Conservation (phyloP, 176 grass and related monocot genomes). For the Cenchrus fungigraminus region DNA sequence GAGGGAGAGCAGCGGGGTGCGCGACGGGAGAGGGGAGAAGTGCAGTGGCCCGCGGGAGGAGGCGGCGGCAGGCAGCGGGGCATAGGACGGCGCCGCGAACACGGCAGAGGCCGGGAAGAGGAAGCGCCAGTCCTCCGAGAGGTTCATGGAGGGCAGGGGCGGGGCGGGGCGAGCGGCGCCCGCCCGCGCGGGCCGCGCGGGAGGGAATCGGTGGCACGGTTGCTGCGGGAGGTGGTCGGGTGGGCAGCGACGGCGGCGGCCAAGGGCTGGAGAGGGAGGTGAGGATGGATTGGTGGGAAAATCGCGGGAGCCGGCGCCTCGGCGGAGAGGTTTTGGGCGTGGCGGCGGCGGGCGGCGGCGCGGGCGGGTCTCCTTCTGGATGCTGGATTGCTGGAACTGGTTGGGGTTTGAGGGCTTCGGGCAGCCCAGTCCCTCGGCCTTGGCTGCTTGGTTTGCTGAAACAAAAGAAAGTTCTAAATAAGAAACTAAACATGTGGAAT, state of each 20-base stretch:
- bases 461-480: too few relatives aligned
- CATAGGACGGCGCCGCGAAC: slow-evolving; percentile 44
- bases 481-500: too few relatives aligned
- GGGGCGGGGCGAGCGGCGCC: neutral
- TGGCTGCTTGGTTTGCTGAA: too few relatives aligned
- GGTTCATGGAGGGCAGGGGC: slow-evolving; percentile 34
- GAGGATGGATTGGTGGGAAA: neutral
- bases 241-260: neutral
- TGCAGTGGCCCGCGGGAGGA: slow-evolving; percentile 33
- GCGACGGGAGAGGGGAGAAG: slow-evolving; percentile 33
- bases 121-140: slow-evolving; percentile 59
- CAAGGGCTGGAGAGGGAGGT: neutral
- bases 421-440: too few relatives aligned
- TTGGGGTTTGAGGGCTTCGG: too few relatives aligned
- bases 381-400: neutral
- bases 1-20: slow-evolving; percentile 22
- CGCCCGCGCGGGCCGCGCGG: neutral
- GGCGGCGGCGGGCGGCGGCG: neutral
- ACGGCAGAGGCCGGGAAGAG: slow-evolving; percentile 49
- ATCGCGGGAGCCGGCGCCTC: neutral
- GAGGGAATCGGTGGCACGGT: neutral
- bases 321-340: neutral
- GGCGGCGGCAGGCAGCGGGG: slow-evolving; percentile 3
- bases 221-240: neutral
- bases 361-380: neutral